Percentiles rank a stretch among this genome's conserved stretches.
phyloP scores from a whole-genome alignment of 176 grass and related monocot genomes.

The Paspalum notatum region DNA sequence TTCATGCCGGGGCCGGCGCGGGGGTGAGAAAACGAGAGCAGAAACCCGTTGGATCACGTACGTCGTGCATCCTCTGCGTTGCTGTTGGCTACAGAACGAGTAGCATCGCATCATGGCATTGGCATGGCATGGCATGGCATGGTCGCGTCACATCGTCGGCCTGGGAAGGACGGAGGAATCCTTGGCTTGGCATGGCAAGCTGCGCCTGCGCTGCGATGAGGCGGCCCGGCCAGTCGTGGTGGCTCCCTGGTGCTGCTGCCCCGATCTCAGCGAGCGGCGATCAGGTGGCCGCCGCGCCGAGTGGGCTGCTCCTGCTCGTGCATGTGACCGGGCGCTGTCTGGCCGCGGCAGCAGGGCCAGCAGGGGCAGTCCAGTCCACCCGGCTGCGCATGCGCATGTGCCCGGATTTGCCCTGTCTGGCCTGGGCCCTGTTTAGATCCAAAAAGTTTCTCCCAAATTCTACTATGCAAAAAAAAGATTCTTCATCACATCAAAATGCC shows the following conservation, averaged over 20 bases:
- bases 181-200: too few relatives aligned
- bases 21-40: background rate
- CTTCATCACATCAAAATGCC: too few relatives aligned
- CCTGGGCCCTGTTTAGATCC: too few relatives aligned
- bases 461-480: too few relatives aligned
- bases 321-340: slow-evolving; percentile 45
- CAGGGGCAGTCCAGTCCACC: background rate
- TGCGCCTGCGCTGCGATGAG: too few relatives aligned
- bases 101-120: background rate
- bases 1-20: background rate
- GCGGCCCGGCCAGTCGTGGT: too few relatives aligned
- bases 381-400: slow-evolving; percentile 31
- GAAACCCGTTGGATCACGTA: background rate
- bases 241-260: too few relatives aligned
- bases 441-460: too few relatives aligned
- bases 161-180: background rate
- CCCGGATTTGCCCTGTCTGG: slow-evolving; percentile 15
- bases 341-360: slow-evolving; percentile 6
- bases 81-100: background rate
- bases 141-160: slow-evolving; percentile 38
- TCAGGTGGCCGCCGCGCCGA: background rate
- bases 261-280: background rate
- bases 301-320: background rate
- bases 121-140: background rate
- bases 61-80: background rate